Percentiles rank a stretch among this genome's conserved stretches.
Evolutionary conservation across 148 eudicot genomes (phyloP).

Genomic region (Cornus controversa): DNA sequence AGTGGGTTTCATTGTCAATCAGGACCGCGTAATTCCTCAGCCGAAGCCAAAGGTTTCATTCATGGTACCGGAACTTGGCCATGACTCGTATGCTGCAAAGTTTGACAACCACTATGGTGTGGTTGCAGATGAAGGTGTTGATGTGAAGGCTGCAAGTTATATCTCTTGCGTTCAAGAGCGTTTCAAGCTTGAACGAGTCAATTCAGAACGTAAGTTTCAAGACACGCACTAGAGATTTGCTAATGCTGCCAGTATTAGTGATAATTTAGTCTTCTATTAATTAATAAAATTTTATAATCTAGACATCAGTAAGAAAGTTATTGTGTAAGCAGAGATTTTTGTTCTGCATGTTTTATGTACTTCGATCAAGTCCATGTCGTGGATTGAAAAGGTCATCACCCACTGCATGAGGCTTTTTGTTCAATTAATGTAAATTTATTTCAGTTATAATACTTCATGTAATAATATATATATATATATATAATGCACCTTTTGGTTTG

Average conservation of each 20-base stretch:
- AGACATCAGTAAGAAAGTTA: too few species aligned
- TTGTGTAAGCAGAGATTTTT: too few species aligned
- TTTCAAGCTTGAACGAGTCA: slow-evolving; percentile 44
- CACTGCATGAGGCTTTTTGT: too few species aligned
- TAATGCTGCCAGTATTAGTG: background rate
- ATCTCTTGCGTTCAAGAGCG: slow-evolving; percentile 59
- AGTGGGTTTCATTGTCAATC: slow-evolving; percentile 17
- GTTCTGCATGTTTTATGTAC: too few species aligned
- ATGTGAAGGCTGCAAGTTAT: slow-evolving; percentile 57
- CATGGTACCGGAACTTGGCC: slow-evolving; percentile 15
- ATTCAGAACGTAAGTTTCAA: slow-evolving; percentile 23
- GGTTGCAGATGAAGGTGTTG: slow-evolving; percentile 45
- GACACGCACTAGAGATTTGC: background rate
- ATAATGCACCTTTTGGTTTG: too few species aligned
- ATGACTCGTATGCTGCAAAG: slow-evolving; percentile 12
- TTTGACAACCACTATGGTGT: slow-evolving; percentile 30
- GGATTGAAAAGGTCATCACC: too few species aligned
- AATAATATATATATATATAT: too few species aligned
- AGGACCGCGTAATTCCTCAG: slow-evolving; percentile 32
- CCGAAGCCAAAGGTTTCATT: slow-evolving; percentile 27
- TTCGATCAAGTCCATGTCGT: too few species aligned
- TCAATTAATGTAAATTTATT: too few species aligned
- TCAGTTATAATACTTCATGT: too few species aligned
- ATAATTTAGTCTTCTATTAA: background rate
- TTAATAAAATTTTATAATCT: too few species aligned